Percentiles rank a stretch among this genome's conserved stretches.
Evolutionary conservation across 2,329 filamentous ascomycete species (phyloP).

Genomic region (Cladobotryum protrusum): DNA sequence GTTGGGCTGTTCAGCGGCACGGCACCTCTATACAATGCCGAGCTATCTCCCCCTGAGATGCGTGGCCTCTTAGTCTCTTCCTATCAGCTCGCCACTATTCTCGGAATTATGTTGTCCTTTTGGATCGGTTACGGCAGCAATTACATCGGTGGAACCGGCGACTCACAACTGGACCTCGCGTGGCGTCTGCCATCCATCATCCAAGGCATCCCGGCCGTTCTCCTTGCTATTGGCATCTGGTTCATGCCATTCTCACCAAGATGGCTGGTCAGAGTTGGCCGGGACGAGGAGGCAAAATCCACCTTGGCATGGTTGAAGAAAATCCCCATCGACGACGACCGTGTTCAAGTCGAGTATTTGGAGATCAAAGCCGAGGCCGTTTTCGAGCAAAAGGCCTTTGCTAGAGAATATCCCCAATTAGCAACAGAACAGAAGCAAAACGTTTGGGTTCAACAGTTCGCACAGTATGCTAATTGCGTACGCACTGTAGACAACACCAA

Average conservation of each 20-base stretch:
- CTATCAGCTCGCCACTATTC: slow-evolving; percentile 57
- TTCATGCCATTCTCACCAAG: slow-evolving; percentile 76
- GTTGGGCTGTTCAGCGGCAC: slow-evolving; percentile 42
- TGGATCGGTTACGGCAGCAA: slow-evolving; percentile 41
- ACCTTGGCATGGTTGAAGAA: slow-evolving; percentile 57
- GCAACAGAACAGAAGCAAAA: slow-evolving; percentile 36
- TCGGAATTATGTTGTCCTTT: slow-evolving; percentile 48
- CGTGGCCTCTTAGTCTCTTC: slow-evolving; percentile 59
- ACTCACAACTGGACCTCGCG: slow-evolving; percentile 34
- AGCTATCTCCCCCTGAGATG: slow-evolving; percentile 56
- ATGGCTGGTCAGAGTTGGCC: slow-evolving; percentile 66
- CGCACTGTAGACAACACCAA: slow-evolving; percentile 49
- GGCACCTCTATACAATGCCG: slow-evolving; percentile 43
- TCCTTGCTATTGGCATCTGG: slow-evolving; percentile 64
- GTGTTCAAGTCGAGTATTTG: slow-evolving; percentile 69
- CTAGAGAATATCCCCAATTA: slow-evolving; percentile 48
- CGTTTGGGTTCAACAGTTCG: slow-evolving; percentile 38
- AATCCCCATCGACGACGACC: slow-evolving; percentile 55
- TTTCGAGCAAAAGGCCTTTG: slow-evolving; percentile 67
- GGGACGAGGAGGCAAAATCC: slow-evolving; percentile 58
- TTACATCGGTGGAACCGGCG: slow-evolving; percentile 41
- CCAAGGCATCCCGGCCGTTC: slow-evolving; percentile 34
- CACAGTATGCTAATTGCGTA: slow-evolving; percentile 44
- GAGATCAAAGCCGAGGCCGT: slow-evolving; percentile 74
- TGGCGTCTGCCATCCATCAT: slow-evolving; percentile 41